phyloP scores from a whole-genome alignment of 192 early-diverging fungal species.

The Backusella circina region DNA sequence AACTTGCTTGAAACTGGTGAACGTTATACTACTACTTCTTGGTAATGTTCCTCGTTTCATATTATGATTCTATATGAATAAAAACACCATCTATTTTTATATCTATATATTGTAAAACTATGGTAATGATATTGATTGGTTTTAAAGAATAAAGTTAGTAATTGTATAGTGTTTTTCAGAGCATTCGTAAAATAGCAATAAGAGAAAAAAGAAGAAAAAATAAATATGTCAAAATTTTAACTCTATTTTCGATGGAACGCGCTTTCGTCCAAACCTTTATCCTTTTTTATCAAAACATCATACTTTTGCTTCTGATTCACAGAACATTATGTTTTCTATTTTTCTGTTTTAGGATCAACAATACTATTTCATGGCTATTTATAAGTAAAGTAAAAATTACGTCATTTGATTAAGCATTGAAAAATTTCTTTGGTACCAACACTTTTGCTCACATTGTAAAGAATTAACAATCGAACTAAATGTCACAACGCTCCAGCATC shows the following conservation, averaged over 20 bases:
- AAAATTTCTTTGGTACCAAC: too few relatives aligned
- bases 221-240: background rate
- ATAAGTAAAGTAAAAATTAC: background rate
- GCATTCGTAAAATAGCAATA: background rate
- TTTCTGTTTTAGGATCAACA: background rate
- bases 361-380: background rate
- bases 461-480: too few relatives aligned
- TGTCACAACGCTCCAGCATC: too few relatives aligned
- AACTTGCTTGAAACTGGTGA: slow-evolving; percentile 31
- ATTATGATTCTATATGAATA: background rate
- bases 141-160: background rate
- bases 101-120: background rate
- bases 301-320: too few relatives aligned
- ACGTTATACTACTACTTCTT: slow-evolving; percentile 14
- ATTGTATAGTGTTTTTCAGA: background rate
- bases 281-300: too few relatives aligned
- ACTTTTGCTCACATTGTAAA: too few relatives aligned
- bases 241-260: background rate
- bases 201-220: background rate
- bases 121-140: too few relatives aligned
- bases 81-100: background rate
- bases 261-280: too few relatives aligned
- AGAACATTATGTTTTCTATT: background rate
- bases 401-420: too few relatives aligned
- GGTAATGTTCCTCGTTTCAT: background rate